These are phyloP conservation scores for Trametes cinnabarina DNA, from an alignment of 768 basidiomycete genomes.

Conservation along the genomic window DNA sequence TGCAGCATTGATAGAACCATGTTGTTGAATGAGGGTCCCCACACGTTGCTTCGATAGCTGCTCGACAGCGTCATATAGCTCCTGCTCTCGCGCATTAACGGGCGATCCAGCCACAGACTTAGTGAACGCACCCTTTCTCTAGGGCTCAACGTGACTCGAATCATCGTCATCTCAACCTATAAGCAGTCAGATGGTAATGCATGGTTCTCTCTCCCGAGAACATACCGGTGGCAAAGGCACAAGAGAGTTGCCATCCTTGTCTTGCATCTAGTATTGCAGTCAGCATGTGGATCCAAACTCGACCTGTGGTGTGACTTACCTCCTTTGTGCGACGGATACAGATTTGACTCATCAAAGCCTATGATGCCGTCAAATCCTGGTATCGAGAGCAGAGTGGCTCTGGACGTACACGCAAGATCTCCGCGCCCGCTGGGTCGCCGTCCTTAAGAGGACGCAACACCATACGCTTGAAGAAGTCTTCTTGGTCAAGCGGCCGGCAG, in stretches of 20 bases:
- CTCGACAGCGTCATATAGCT: conserved; percentile 70
- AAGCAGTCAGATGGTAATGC: not conserved
- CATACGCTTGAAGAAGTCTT: conserved; percentile 77
- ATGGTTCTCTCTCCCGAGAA: not conserved
- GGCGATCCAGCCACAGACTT: not conserved
- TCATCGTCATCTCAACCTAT: conserved; percentile 74
- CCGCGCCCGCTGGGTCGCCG: conserved; percentile 64
- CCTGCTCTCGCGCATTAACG: conserved; percentile 32
- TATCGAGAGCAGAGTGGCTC: too few relatives aligned
- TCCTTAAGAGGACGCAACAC: conserved; percentile 75
- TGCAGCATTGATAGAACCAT: conserved; percentile 40
- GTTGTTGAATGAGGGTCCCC: conserved; percentile 46
- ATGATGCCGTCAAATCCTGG: not conserved
- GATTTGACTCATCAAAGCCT: conserved; percentile 75
- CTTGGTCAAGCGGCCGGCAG: conserved; percentile 82
- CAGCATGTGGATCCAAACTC: not conserved
- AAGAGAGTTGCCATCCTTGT: conserved; percentile 66
- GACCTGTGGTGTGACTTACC: conserved; percentile 31
- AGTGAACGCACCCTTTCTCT: conserved; percentile 57
- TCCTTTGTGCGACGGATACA: conserved; percentile 86
- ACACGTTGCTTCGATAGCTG: conserved; percentile 60
- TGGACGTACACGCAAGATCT: conserved; percentile 66
- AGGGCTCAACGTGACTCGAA: conserved; percentile 62
- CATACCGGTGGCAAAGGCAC: conserved; percentile 72
- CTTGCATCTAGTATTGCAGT: conserved; percentile 65